These are phyloP conservation scores for Acanthamoeba pearcei DNA, from an alignment of 208 protist genomes.

Conservation along the genomic window DNA sequence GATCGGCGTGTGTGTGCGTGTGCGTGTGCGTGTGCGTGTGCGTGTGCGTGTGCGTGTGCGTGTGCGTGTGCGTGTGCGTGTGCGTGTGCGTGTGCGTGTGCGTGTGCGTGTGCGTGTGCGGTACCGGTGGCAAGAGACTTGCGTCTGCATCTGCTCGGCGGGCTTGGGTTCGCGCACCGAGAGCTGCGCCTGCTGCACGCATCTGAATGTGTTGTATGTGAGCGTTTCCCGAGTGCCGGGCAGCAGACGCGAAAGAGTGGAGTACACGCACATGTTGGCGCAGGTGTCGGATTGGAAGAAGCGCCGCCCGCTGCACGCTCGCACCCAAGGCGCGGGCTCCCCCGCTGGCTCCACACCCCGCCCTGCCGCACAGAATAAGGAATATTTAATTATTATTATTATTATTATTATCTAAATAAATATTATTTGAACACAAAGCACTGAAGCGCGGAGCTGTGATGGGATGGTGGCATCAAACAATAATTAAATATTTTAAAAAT, in stretches of 20 bases:
- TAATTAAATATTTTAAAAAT: too few species aligned
- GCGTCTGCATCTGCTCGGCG: neutral
- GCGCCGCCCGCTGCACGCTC: neutral
- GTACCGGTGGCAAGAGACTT: constrained; percentile 39
- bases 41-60: too few species aligned
- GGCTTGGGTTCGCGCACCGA: constrained; percentile 39
- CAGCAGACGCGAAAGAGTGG: neutral
- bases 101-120: neutral
- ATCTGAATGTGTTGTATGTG: neutral
- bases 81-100: neutral
- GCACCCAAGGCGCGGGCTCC: neutral
- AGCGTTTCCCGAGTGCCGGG: neutral
- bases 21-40: too few species aligned
- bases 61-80: too few species aligned
- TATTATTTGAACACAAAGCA: neutral
- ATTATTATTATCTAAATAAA: too few species aligned
- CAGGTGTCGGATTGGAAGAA: neutral
- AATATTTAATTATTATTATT: too few species aligned
- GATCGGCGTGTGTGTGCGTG: too few species aligned
- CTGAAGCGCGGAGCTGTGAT: too few species aligned
- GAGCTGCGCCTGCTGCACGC: constrained; percentile 27
- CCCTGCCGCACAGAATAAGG: neutral
- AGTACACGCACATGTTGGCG: neutral
- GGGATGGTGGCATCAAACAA: too few species aligned
- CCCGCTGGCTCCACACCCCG: neutral